Base-by-base conservation (phyloP, 106 monocot species). In the Dendrobium huoshanense region DNA sequence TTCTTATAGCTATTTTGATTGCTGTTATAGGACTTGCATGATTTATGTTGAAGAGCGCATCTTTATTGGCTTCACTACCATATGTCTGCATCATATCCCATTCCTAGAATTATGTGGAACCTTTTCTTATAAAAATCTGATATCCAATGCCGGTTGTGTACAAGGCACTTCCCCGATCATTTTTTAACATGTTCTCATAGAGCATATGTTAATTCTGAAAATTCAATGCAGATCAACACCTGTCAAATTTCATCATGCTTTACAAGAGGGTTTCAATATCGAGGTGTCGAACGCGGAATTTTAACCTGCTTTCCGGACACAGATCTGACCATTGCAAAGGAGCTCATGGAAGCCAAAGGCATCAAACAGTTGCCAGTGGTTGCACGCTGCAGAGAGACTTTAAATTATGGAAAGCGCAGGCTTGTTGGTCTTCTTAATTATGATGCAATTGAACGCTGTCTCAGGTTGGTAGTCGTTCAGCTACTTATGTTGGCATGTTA, bases 311-410 rank as follows among this genome's bases (percentile, higher is more conserved):
- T 93, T 65, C 89, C 95, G 0, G 95, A 99, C 79, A 95, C 93
- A 51, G 90, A 95, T 80, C 86, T 99, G 86, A 90, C 93, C 25
- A 95, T 81, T 72, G 99, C 95, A 56, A 93, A 91, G 76, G 91
- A 93, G 42, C 91, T 99, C 22, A 99, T 99, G 95, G 99, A 99
- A 74, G 99, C 99, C 17, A 99, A 95, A 88, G 95, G 86, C 73
- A 81, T 99, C 45, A 95, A 93, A 75, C 99, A 99, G 78, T 86
- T 99, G 29, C 95, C 99, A 27, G 95, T 95, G 4, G 99, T 99
- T 51, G 88, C 84, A 80, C 95, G 90, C 77, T 86, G 95, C 82
- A 84, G 85, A 7, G 82, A 82, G 42, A 77, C 78, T 59, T 86
- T 87, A 85, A 89, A 73, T 79, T 85, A 87, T 25, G 31, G 87